Percentiles rank a stretch among this genome's conserved stretches.
Evolutionary conservation across 1,284 basidiomycete genomes (phyloP).

Genomic region (Irpex lacteus): DNA sequence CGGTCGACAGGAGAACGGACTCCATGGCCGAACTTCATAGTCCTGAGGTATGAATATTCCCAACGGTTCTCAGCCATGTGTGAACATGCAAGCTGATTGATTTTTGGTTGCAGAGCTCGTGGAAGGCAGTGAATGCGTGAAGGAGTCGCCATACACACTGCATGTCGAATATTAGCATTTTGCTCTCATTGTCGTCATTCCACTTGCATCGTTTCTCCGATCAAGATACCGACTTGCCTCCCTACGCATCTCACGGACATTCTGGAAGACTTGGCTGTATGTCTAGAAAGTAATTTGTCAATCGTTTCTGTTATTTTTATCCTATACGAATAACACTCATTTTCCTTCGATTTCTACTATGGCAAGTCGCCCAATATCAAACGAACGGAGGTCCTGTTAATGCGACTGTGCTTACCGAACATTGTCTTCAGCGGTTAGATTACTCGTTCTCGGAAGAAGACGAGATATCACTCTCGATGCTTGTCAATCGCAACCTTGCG

Average conservation of each 20-base stretch:
- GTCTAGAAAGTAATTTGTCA: neutral
- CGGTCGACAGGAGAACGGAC: conserved; percentile 4
- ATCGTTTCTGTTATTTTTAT: neutral
- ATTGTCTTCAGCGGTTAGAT: neutral
- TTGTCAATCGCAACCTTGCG: neutral
- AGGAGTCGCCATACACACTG: neutral
- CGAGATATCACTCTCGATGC: neutral
- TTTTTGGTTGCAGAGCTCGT: neutral
- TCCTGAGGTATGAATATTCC: neutral
- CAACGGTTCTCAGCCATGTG: neutral
- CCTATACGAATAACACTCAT: neutral
- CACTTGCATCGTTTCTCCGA: neutral
- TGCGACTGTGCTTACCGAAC: neutral
- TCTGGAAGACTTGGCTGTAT: neutral
- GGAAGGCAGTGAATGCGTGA: neutral
- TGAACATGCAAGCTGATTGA: neutral
- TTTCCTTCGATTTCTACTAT: neutral
- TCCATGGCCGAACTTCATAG: neutral
- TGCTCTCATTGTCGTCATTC: neutral
- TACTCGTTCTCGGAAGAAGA: neutral
- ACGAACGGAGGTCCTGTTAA: neutral
- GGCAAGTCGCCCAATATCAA: too few species aligned
- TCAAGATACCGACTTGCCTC: neutral
- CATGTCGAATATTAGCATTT: neutral
- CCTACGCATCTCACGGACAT: neutral